A percentile compares a stretch with the other conserved stretches of the same genome.
These are phyloP conservation scores for Phytophthora crassamura DNA, from an alignment of 352 stramenopile species.

Conservation along the genomic window DNA sequence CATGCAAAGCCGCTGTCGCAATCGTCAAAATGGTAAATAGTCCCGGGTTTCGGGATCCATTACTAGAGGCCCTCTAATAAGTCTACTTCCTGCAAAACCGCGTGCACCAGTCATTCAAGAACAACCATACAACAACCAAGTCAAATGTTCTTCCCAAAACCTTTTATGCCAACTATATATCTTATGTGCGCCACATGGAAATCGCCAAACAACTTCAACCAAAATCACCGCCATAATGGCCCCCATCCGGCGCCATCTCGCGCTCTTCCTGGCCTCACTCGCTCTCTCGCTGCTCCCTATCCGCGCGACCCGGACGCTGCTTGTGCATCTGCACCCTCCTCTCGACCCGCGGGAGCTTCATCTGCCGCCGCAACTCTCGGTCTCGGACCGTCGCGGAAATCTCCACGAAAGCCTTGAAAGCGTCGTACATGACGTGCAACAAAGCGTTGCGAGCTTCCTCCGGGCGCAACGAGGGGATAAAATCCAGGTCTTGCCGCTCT, in stretches of 20 bases:
- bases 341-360: conserved; percentile 15
- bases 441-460: conserved; percentile 34
- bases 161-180: conserved; percentile 1
- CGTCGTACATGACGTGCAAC: conserved; percentile 28
- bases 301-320: conserved; percentile 19
- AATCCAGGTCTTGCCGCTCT: conserved; percentile 42
- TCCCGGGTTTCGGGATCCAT: no score
- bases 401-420: conserved; percentile 24
- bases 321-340: conserved; percentile 54
- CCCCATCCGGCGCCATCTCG: conserved; percentile 16
- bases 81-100: conserved; percentile 2
- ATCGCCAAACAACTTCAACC: conserved; percentile 25
- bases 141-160: background rate
- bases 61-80: no score
- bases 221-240: conserved; percentile 2
- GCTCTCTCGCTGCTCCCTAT: conserved; percentile 9
- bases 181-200: conserved; percentile 8
- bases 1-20: no score
- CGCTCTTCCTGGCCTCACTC: conserved; percentile 23
- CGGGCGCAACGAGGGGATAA: conserved; percentile 11
- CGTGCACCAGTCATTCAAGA: conserved; percentile 14
- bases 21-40: no score
- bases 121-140: background rate
- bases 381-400: conserved; percentile 24
- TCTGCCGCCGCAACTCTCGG: conserved; percentile 5